phyloP scores from a whole-genome alignment of 345 rosid genomes.

The Carallia brachiata region DNA sequence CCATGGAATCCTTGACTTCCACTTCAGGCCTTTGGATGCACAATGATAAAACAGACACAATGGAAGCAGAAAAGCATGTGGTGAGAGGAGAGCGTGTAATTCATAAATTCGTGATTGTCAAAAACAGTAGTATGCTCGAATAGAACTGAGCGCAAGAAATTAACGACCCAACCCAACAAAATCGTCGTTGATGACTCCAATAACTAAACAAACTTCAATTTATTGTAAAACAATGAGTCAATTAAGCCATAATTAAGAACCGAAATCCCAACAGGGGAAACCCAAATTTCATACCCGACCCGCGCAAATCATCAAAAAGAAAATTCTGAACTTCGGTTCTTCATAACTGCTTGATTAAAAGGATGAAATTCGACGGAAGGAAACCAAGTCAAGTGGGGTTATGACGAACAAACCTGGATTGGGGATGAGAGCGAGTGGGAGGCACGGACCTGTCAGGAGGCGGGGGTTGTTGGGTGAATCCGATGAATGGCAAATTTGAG shows the following conservation, averaged over 20 bases:
- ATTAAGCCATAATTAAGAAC: background rate
- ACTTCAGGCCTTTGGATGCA: constrained; percentile 41
- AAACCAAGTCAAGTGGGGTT: background rate
- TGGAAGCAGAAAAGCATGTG: background rate
- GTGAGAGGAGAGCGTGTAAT: background rate
- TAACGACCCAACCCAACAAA: too few relatives aligned
- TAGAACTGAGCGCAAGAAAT: background rate
- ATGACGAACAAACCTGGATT: constrained; percentile 19
- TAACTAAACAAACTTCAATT: background rate
- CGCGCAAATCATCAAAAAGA: too few relatives aligned
- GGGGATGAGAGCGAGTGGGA: constrained; percentile 19
- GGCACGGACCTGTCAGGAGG: constrained; percentile 21
- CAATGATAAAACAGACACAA: background rate
- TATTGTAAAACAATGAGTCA: background rate
- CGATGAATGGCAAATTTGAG: constrained; percentile 24
- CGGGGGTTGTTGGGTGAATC: constrained; percentile 31
- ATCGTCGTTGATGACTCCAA: too few relatives aligned
- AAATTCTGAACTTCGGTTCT: too few relatives aligned
- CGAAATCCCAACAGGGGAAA: background rate
- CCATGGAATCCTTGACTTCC: constrained; percentile 39
- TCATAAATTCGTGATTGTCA: background rate
- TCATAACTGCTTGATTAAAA: too few relatives aligned
- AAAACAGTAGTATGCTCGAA: background rate
- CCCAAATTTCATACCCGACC: too few relatives aligned
- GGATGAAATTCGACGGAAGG: background rate